Percentiles rank a stretch among this genome's conserved stretches.
phyloP scores from a whole-genome alignment of 2,329 filamentous ascomycete species.

The Pseudogymnoascus sp. region DNA sequence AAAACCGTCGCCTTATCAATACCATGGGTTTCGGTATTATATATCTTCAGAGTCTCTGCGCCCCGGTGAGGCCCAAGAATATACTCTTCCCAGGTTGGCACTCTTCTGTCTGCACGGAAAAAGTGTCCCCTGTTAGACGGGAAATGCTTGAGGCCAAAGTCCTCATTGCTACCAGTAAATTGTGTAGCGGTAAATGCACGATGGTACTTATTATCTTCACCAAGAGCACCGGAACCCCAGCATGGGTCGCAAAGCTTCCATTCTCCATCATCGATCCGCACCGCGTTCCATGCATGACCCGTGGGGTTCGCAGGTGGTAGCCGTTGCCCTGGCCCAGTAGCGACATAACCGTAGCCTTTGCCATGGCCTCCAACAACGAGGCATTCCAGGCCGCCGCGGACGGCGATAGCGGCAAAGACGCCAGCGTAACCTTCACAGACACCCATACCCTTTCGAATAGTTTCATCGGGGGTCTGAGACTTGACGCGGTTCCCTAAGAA shows the following conservation, averaged over 20 bases:
- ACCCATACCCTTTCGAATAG: slow-evolving; percentile 68
- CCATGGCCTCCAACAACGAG: slow-evolving; percentile 71
- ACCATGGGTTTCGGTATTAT: slow-evolving; percentile 42
- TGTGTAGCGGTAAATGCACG: slow-evolving; percentile 59
- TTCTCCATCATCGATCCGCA: slow-evolving; percentile 73
- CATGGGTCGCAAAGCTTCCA: slow-evolving; percentile 92
- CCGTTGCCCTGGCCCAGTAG: slow-evolving; percentile 55
- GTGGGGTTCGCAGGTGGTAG: slow-evolving; percentile 56
- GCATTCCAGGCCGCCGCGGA: slow-evolving; percentile 71
- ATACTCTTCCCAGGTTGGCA: slow-evolving; percentile 75
- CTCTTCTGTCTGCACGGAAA: slow-evolving; percentile 65
- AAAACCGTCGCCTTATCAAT: slow-evolving; percentile 52
- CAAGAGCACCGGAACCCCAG: slow-evolving; percentile 79
- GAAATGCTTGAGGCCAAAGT: slow-evolving; percentile 76
- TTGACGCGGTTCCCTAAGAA: slow-evolving; percentile 70
- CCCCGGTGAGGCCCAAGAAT: slow-evolving; percentile 52
- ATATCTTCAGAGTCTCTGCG: slow-evolving; percentile 41
- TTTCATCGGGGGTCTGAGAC: slow-evolving; percentile 61
- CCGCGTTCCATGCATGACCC: slow-evolving; percentile 88
- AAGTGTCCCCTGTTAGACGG: slow-evolving; percentile 62
- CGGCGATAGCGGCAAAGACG: slow-evolving; percentile 71
- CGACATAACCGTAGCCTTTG: slow-evolving; percentile 71
- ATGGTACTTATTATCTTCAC: slow-evolving; percentile 50
- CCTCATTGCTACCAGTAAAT: slow-evolving; percentile 61
- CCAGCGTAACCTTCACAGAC: slow-evolving; percentile 91